Base-by-base conservation (phyloP, 2,329 filamentous ascomycete genomes). In the Curvularia spicifera region DNA sequence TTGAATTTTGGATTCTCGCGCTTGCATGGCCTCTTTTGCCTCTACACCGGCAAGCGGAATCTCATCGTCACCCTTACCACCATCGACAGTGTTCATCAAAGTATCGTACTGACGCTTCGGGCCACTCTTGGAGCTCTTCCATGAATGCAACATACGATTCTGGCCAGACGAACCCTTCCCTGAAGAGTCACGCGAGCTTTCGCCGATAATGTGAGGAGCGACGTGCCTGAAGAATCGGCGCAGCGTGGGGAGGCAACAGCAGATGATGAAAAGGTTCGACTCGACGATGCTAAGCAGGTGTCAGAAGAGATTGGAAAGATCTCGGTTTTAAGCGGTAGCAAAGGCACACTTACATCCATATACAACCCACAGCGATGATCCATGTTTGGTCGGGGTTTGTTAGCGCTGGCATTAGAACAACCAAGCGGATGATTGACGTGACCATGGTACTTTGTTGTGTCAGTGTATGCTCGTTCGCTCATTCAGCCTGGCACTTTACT, bases 211-310 rank as follows among this genome's bases (percentile, higher is more conserved):
- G 2, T 37, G 58, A 1, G 77, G 77, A 0, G 76, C 71, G 10
- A 79, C 66, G 51, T 78, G 75, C 2, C 68, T 68, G 57, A 79
- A 70, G 70, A 80, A 80, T 18, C 76, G 76, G 26, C 76, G 73
- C 0, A 80, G 59, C 0, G 78, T 79, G 0, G 78, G 77, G 33
- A 80, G 71, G 22, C 76, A 77, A 20, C 76, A 77, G 63, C 78
- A 80, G 12, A 79, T 76, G 28, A 80, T 71, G 50, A 80, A 73
- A 0, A 80, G 68, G 39, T 81, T 80, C 0, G 71, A 65, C 56
- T 81, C 78, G 35, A 80, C 64, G 39, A 78, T 68, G 1, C 76
- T 78, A 22, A 20, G 5, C 31, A 26, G 18, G 35, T 35, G 10
- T 59, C 4, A 59, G 49, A 29, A 2, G 18, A 18, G 0, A 7